These are phyloP conservation scores for Globisporangium paroecandrum DNA, from an alignment of 352 stramenopile species.

Conservation along the genomic window DNA sequence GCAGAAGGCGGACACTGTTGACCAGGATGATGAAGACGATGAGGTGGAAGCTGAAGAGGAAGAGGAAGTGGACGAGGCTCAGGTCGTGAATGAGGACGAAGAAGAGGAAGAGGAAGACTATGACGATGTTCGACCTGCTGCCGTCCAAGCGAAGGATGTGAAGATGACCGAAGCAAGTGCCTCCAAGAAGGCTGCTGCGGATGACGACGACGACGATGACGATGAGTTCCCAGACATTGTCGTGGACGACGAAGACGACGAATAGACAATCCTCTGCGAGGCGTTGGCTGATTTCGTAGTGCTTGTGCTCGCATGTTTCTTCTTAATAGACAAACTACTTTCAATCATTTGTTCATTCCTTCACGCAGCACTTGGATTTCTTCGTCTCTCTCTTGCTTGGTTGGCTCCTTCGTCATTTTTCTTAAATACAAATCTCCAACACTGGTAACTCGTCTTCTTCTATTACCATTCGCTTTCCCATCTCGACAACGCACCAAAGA, in stretches of 20 bases:
- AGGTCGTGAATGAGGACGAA: conserved; percentile 25
- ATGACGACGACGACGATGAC: conserved; percentile 37
- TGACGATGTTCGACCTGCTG: conserved; percentile 12
- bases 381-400: neutral
- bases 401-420: conserved; percentile 8
- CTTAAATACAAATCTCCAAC: conserved; percentile 8
- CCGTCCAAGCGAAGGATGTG: neutral
- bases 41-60: conserved; percentile 21
- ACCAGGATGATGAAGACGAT: conserved; percentile 20
- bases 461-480: neutral
- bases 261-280: conserved; percentile 19
- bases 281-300: neutral
- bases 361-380: neutral
- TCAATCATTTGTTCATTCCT: neutral
- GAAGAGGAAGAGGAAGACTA: conserved; percentile 25
- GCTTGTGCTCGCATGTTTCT: neutral
- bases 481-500: neutral
- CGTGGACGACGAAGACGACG: conserved; percentile 59
- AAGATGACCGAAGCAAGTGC: neutral
- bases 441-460: neutral
- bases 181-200: neutral
- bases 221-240: conserved; percentile 86
- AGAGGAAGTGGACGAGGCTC: conserved; percentile 11
- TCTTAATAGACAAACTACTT: conserved; percentile 5
- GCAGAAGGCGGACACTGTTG: conserved; percentile 19